Conservation (phyloP, 192 early-diverging fungal genomes). For the Backusella macrospora region DNA sequence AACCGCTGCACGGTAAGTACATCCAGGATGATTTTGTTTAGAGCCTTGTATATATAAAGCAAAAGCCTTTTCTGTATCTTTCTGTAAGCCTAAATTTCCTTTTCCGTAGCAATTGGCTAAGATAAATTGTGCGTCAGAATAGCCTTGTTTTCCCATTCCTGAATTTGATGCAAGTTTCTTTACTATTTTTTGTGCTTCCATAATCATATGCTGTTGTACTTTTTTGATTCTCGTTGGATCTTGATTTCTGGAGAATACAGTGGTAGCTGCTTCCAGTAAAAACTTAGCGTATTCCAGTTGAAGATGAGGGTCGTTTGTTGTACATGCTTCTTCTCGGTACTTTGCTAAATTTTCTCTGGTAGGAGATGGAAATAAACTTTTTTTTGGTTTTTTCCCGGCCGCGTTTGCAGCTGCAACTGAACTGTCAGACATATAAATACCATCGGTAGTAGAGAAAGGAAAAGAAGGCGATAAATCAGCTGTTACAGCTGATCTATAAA, state of each 20-base stretch:
- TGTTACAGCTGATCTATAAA: not conserved
- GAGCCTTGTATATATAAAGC: slow-evolving; percentile 89
- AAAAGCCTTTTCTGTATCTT: slow-evolving; percentile 91
- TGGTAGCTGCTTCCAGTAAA: slow-evolving; percentile 73
- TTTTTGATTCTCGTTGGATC: slow-evolving; percentile 70
- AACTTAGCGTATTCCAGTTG: slow-evolving; percentile 91
- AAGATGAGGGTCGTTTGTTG: slow-evolving; percentile 68
- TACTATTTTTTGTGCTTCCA: slow-evolving; percentile 87
- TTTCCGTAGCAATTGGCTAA: slow-evolving; percentile 91
- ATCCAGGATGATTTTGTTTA: slow-evolving; percentile 90
- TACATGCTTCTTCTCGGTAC: slow-evolving; percentile 51
- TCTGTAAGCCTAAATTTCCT: slow-evolving; percentile 74
- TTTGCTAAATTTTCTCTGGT: slow-evolving; percentile 43
- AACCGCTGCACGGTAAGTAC: slow-evolving; percentile 92
- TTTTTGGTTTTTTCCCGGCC: slow-evolving; percentile 14
- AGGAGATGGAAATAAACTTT: slow-evolving; percentile 38
- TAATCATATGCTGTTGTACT: slow-evolving; percentile 70
- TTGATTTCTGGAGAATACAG: slow-evolving; percentile 58
- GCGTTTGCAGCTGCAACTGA: slow-evolving; percentile 25
- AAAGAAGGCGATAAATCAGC: not conserved
- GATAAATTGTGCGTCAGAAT: slow-evolving; percentile 92
- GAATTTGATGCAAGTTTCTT: slow-evolving; percentile 76
- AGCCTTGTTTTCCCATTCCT: slow-evolving; percentile 76
- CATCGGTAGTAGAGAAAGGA: not conserved
- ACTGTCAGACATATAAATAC: slow-evolving; percentile 30